A percentile compares a stretch with the other conserved stretches of the same genome.
These are phyloP conservation scores for Medicago truncatula DNA, from an alignment of 306 rosid genomes.

Conservation along the genomic window MtrunA17r5.0-ANR NC_053045.1:883501-884000, in stretches of 20 bases:
- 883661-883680: background rate
- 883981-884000: slow-evolving; percentile 76
- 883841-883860: background rate
- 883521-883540: background rate
- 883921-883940: slow-evolving; percentile 88
- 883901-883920: slow-evolving; percentile 43
- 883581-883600: background rate
- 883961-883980: slow-evolving; percentile 80
- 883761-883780: too few relatives aligned
- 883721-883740: background rate
- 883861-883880: background rate
- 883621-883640: background rate
- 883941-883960: slow-evolving; percentile 98
- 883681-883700: background rate
- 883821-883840: background rate
- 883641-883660: background rate
- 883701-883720: background rate
- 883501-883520: background rate
- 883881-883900: slow-evolving; percentile 27
- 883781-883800: background rate
- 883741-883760: background rate
- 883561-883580: background rate
- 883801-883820: background rate
- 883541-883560: too few relatives aligned
- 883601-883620: background rate